A percentile compares a stretch with the other conserved stretches of the same genome.
phyloP scores from a whole-genome alignment of 1,284 basidiomycete species.

The Microbotryum silenes-acaulis region DNA sequence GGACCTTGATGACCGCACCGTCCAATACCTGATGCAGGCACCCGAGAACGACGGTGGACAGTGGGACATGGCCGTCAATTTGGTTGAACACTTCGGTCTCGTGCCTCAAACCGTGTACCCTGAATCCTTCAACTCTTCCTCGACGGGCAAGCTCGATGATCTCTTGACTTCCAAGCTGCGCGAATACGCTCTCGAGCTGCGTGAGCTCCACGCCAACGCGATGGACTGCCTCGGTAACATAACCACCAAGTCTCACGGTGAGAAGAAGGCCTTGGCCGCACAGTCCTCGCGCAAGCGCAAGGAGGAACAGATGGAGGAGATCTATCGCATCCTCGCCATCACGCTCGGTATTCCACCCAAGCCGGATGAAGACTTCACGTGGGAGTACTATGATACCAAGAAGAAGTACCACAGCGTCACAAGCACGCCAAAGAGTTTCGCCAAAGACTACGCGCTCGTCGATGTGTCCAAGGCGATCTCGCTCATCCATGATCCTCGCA shows the following conservation, averaged over 20 bases:
- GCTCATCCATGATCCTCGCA: conserved; percentile 89
- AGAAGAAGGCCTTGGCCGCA: conserved; percentile 30
- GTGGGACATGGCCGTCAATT: conserved; percentile 79
- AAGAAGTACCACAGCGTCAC: conserved; percentile 65
- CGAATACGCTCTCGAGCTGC: conserved; percentile 77
- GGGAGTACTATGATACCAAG: conserved; percentile 67
- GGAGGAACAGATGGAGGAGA: conserved; percentile 69
- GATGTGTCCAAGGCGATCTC: conserved; percentile 61
- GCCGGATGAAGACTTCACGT: conserved; percentile 63
- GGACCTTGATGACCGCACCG: conserved; percentile 71
- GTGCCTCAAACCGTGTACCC: conserved; percentile 68
- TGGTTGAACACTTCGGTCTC: conserved; percentile 74
- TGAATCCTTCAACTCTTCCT: conserved; percentile 73
- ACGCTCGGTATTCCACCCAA: conserved; percentile 74
- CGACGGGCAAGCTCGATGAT: conserved; percentile 63
- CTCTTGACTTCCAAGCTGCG: conserved; percentile 78
- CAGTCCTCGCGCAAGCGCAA: conserved; percentile 53
- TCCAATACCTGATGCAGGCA: conserved; percentile 65
- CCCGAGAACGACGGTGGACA: conserved; percentile 84
- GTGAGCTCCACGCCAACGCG: conserved; percentile 48
- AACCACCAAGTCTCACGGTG: conserved; percentile 9
- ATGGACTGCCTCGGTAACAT: conserved; percentile 43
- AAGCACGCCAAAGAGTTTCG: conserved; percentile 70
- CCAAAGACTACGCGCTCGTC: conserved; percentile 44
- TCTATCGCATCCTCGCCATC: conserved; percentile 79